These are phyloP conservation scores for Trichosporon sp. DNA, from an alignment of 1,284 basidiomycete species.

Conservation along the genomic window DNA sequence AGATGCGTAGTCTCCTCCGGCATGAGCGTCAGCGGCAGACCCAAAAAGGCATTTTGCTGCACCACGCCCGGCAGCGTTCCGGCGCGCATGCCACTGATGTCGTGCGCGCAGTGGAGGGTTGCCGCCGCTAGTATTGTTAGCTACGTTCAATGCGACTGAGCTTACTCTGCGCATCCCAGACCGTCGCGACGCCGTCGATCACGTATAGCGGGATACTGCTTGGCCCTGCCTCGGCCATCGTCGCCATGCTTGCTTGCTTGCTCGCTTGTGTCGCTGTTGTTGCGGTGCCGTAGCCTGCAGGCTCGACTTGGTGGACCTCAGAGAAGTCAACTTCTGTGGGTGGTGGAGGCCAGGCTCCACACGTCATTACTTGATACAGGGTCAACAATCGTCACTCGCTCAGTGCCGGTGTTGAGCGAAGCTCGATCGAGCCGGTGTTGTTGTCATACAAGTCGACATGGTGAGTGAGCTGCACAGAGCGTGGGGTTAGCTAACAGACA, in stretches of 20 bases:
- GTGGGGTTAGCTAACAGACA: not conserved
- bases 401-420: not conserved
- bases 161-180: conserved; percentile 47
- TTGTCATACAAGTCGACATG: not conserved
- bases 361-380: conserved; percentile 3
- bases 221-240: not conserved
- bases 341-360: not conserved
- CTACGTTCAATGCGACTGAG: not conserved
- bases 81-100: conserved; percentile 73
- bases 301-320: not conserved
- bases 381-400: not conserved
- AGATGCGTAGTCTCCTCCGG: conserved; percentile 89
- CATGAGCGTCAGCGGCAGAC: conserved; percentile 77
- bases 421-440: not conserved
- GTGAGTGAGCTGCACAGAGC: not conserved
- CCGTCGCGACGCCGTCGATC: conserved; percentile 43
- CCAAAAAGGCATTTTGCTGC: conserved; percentile 95
- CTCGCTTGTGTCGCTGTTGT: not conserved
- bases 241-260: conserved; percentile 9
- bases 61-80: conserved; percentile 91
- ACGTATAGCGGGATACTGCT: conserved; percentile 42
- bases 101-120: conserved; percentile 67
- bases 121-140: conserved; percentile 59
- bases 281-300: not conserved
- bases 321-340: conserved; percentile 3